Base-by-base conservation (phyloP, 768 basidiomycete genomes). In the Suillus cothurnatus region DNA sequence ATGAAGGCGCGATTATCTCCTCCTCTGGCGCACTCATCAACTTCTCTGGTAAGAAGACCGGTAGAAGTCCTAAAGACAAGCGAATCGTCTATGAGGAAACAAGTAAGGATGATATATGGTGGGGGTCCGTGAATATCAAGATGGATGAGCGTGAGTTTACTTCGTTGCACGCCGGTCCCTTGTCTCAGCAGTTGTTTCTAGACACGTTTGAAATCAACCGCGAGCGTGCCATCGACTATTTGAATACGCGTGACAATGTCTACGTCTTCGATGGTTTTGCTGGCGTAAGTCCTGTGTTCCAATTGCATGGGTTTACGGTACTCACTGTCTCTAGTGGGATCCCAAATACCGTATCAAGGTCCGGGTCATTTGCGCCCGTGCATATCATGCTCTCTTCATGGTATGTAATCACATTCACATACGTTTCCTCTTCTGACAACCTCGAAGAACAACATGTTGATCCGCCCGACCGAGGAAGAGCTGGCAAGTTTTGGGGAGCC, bases 271-370 rank as follows among this genome's bases (percentile, higher is more conserved):
- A 99, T 72, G 97, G 96, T 41, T 97, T 82, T 72, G 95, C 94
- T 63, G 96, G 97, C 34, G 91, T 91, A 74, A 69, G 88, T 74
- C 70, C 34, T 58, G 34, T 53, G 26, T 31, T 41, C 6, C 58
- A 59, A 21, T 7, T 41, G 3, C 39, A 43, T 31, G 4, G 12
- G 19, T 19, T 59, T 47, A 34, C 31, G 53, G 26, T 6, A 43
- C 67, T 65, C 32, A 65, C 63, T n/a, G 38, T 32, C 61, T 67
- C 59, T 66, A 93, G 91, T 98, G 96, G 95, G 95, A 99, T 81
- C 94, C 96, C 64, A 95, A 92, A 78, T 99, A 99, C 88, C 88
- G 97, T 70, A 99, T 99, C 83, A 99, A 99, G 83, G 97, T 99
- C 79, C 95, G 97, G 69, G 96, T 99, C 70, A 97, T 99, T 76